Evolutionary conservation across 306 rosid genomes (phyloP).

Genomic region (Myrica gale): DNA sequence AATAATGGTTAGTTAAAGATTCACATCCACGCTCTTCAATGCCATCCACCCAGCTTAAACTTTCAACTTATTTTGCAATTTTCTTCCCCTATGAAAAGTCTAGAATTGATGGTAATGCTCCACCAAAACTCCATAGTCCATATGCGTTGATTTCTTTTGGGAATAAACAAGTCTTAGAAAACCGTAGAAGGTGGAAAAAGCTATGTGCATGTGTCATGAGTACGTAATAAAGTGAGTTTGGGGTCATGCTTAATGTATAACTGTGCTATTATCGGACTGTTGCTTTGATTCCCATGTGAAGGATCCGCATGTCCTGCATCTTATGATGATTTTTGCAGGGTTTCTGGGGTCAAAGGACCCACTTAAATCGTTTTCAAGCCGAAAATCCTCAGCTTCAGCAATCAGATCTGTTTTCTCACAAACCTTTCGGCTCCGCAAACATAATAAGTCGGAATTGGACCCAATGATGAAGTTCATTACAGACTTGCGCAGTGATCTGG

Average conservation of each 20-base stretch:
- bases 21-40: background rate
- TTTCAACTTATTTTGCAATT: background rate
- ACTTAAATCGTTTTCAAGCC: constrained; percentile 52
- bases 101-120: constrained; percentile 40
- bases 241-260: constrained; percentile 19
- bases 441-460: constrained; percentile 47
- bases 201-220: constrained; percentile 14
- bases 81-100: constrained; percentile 26
- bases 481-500: constrained; percentile 65
- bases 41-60: constrained; percentile 11
- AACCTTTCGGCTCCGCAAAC: constrained; percentile 41
- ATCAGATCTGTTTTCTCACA: constrained; percentile 45
- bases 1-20: constrained; percentile 12
- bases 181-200: constrained; percentile 32
- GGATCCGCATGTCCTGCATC: constrained; percentile 6
- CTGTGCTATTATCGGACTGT: background rate
- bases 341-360: constrained; percentile 71
- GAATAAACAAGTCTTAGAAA: constrained; percentile 18
- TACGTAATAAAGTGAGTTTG: constrained; percentile 21
- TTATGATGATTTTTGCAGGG: constrained; percentile 40
- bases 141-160: background rate
- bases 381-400: constrained; percentile 37
- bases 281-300: background rate
- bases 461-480: constrained; percentile 48
- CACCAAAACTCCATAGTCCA: constrained; percentile 28